Percentiles rank a stretch among this genome's conserved stretches.
phyloP scores from a whole-genome alignment of 1,284 basidiomycete species.

The Taiwanofungus camphoratus region DNA sequence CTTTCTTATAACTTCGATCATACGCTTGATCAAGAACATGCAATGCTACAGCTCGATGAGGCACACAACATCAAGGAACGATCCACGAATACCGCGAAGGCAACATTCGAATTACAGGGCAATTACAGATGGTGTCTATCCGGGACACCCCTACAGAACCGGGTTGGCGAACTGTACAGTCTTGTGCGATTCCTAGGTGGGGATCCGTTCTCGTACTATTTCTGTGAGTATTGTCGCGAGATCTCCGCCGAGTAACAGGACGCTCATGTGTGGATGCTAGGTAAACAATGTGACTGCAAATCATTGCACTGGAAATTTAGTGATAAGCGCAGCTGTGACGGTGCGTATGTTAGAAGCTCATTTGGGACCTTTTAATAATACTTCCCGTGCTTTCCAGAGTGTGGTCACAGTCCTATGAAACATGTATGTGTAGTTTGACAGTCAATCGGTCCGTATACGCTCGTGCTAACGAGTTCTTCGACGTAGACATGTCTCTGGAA shows the following conservation, averaged over 20 bases:
- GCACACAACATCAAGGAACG: slow-evolving; percentile 99
- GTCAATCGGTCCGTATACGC: neutral
- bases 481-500: slow-evolving; percentile 87
- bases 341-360: slow-evolving; percentile 36
- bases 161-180: slow-evolving; percentile 97
- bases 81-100: slow-evolving; percentile 93
- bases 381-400: slow-evolving; percentile 47
- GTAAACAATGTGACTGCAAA: slow-evolving; percentile 82
- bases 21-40: slow-evolving; percentile 5
- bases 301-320: slow-evolving; percentile 88
- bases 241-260: neutral
- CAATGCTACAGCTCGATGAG: slow-evolving; percentile 73
- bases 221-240: slow-evolving; percentile 57
- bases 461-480: slow-evolving; percentile 2
- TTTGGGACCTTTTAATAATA: neutral
- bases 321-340: slow-evolving; percentile 81
- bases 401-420: slow-evolving; percentile 92
- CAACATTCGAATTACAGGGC: slow-evolving; percentile 83
- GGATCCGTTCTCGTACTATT: slow-evolving; percentile 89
- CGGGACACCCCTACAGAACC: slow-evolving; percentile 95
- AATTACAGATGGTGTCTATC: slow-evolving; percentile 94
- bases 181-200: slow-evolving; percentile 90
- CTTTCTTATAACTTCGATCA: neutral
- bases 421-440: slow-evolving; percentile 49
- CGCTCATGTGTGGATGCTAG: slow-evolving; percentile 32